Conservation (phyloP, 148 eudicot genomes). For the Spergularia marina region DNA sequence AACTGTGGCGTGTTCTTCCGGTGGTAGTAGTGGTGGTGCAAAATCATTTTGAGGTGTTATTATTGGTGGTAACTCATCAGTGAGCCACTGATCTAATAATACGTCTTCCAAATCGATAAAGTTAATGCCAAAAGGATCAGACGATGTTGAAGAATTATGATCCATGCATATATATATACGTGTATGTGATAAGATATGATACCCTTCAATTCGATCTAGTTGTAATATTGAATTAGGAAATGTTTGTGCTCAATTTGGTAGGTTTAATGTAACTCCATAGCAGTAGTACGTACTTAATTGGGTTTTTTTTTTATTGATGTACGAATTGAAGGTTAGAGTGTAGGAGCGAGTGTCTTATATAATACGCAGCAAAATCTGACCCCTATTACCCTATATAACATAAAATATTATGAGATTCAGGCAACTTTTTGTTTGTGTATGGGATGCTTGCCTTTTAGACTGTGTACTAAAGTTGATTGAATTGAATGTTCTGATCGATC, state of each 20-base stretch:
- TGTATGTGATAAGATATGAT: neutral
- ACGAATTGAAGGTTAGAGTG: no score
- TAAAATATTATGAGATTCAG: no score
- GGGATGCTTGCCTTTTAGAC: no score
- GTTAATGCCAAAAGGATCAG: neutral
- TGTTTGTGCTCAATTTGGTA: neutral
- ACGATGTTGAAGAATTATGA: neutral
- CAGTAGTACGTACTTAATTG: no score
- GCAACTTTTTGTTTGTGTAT: no score
- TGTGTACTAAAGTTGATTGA: no score
- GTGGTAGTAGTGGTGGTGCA: neutral
- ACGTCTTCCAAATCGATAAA: neutral
- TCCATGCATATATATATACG: neutral
- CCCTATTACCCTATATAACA: no score
- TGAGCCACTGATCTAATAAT: conserved; percentile 6
- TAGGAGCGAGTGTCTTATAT: no score
- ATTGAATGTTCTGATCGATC: no score
- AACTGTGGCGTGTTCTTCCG: neutral
- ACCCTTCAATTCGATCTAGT: neutral
- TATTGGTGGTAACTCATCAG: neutral
- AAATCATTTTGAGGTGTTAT: neutral
- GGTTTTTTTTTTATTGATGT: neutral
- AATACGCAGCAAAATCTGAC: no score
- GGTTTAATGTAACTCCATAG: neutral
- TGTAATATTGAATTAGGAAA: neutral